A percentile compares a stretch with the other conserved stretches of the same genome.
Conservation (phyloP, 2,329 filamentous ascomycete species). For the Pyrenochaeta sp. region DNA sequence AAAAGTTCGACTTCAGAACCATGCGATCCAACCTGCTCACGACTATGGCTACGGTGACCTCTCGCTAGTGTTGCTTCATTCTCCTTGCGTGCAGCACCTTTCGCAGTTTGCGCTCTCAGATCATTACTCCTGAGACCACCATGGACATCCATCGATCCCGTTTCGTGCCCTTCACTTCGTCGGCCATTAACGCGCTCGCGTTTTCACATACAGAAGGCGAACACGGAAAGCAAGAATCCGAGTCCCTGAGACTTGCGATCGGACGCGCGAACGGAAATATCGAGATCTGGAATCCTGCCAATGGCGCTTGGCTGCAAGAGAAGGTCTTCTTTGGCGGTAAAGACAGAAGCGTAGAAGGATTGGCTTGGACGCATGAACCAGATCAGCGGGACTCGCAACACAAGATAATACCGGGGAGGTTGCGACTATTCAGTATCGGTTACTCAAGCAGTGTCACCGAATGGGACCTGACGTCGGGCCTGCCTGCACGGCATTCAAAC, state of each 20-base stretch:
- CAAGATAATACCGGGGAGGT: conserved; percentile 70
- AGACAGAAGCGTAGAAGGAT: conserved; percentile 85
- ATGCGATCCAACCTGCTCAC: conserved; percentile 2
- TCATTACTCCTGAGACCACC: conserved; percentile 3
- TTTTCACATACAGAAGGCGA: conserved; percentile 75
- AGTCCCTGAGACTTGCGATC: conserved; percentile 79
- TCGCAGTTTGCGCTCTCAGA: background rate
- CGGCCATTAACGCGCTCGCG: conserved; percentile 91
- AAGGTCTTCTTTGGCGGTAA: conserved; percentile 82
- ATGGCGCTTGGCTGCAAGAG: conserved; percentile 88
- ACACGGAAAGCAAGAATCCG: conserved; percentile 54
- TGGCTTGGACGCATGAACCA: conserved; percentile 90
- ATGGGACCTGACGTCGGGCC: conserved; percentile 86
- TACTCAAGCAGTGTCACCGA: conserved; percentile 92
- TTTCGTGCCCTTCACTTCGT: conserved; percentile 91
- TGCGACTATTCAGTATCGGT: conserved; percentile 94
- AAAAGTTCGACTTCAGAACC: conserved; percentile 20
- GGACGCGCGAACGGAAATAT: conserved; percentile 95
- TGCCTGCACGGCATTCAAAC: conserved; percentile 80
- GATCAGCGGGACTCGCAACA: conserved; percentile 70
- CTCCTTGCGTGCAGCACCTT: conserved; percentile 17
- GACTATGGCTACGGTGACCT: conserved; percentile 13
- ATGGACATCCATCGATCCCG: conserved; percentile 99
- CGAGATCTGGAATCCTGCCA: conserved; percentile 93
- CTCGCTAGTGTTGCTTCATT: conserved; percentile 22